Conservation (phyloP, 2,329 filamentous ascomycete genomes). For the Claviceps arundinis region DNA sequence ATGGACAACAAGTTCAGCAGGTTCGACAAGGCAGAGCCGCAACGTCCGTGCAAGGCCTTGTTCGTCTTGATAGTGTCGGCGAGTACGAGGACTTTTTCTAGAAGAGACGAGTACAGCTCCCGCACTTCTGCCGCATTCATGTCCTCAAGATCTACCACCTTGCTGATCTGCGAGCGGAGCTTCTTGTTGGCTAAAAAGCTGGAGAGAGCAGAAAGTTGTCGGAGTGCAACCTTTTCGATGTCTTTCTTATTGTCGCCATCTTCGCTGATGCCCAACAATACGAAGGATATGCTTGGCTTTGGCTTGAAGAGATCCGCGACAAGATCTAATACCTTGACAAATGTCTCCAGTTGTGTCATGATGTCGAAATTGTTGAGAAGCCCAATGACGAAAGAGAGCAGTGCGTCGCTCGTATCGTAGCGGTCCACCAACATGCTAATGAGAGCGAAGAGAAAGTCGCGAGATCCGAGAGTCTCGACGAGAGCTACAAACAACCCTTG, state of each 20-base stretch:
- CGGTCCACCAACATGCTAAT: conserved; percentile 83
- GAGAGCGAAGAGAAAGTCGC: conserved; percentile 80
- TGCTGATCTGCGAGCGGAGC: conserved; percentile 40
- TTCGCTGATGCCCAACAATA: conserved; percentile 49
- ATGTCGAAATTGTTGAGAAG: conserved; percentile 61
- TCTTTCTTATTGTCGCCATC: conserved; percentile 31
- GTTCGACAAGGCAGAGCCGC: conserved; percentile 60
- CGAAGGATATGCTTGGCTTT: conserved; percentile 59
- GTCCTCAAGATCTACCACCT: conserved; percentile 46
- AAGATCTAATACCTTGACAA: conserved; percentile 64
- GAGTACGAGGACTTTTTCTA: conserved; percentile 52
- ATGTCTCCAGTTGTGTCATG: conserved; percentile 62
- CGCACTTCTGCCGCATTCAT: conserved; percentile 54
- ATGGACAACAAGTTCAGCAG: conserved; percentile 78
- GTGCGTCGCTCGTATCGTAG: conserved; percentile 63
- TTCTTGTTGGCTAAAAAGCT: conserved; percentile 44
- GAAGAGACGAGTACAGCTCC: conserved; percentile 52
- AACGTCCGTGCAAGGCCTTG: conserved; percentile 41
- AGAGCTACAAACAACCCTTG: conserved; percentile 74
- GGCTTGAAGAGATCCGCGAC: conserved; percentile 62
- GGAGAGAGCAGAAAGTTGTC: conserved; percentile 43
- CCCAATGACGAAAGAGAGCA: conserved; percentile 62
- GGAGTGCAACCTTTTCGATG: conserved; percentile 35
- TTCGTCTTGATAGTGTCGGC: conserved; percentile 49
- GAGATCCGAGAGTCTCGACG: conserved; percentile 68